phyloP scores from a whole-genome alignment of 2,329 filamentous ascomycete genomes.

The Fusarium lyarnte region DNA sequence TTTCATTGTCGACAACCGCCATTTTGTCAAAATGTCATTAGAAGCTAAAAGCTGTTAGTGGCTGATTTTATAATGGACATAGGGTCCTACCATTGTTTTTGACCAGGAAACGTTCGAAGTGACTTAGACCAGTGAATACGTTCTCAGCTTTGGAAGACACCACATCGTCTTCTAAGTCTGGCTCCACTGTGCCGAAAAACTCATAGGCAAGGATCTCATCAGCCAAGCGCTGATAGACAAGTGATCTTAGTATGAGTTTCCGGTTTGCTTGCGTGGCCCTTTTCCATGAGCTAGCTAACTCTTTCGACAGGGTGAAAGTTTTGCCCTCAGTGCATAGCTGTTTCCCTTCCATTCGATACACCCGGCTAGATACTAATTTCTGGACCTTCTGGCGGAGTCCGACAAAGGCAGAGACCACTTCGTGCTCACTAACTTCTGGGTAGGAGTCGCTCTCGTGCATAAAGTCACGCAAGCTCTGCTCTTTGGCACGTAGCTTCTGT shows the following conservation, averaged over 20 bases:
- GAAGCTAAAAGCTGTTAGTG: neutral
- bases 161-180: neutral
- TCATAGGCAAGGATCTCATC: neutral
- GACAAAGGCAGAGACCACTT: neutral
- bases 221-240: neutral
- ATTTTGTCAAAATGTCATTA: neutral
- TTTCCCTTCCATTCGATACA: neutral
- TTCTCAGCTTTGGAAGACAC: neutral
- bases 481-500: neutral
- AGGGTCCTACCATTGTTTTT: neutral
- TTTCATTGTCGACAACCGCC: neutral
- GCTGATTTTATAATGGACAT: neutral
- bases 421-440: neutral
- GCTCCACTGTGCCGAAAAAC: neutral
- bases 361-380: neutral
- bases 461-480: neutral
- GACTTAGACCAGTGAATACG: neutral
- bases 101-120: neutral
- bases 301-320: neutral
- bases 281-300: neutral
- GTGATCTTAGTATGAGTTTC: neutral
- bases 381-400: neutral
- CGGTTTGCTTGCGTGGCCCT: neutral
- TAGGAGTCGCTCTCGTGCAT: neutral
- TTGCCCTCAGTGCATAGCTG: neutral